These are phyloP conservation scores for Schoenoplectus tabernaemontani DNA, from an alignment of 202 grass and related monocot species.

Conservation along the genomic window DNA sequence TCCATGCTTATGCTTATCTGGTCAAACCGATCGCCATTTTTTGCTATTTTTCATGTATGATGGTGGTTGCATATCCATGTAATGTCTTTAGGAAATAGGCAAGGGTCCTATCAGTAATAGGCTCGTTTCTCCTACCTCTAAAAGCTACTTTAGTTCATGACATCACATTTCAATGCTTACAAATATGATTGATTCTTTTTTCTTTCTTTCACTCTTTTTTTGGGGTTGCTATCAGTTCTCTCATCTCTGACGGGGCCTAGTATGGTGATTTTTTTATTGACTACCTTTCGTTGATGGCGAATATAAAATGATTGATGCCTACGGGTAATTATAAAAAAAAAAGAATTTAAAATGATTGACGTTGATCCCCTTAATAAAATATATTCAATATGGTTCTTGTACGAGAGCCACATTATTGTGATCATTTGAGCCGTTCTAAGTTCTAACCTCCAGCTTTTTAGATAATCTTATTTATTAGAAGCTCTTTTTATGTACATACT, in stretches of 20 bases:
- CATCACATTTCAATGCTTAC: slow-evolving; percentile 15
- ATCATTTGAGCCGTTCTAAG: not conserved
- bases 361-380: not conserved
- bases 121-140: slow-evolving; percentile 41
- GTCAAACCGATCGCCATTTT: not conserved
- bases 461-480: slow-evolving; percentile 14
- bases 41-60: not conserved
- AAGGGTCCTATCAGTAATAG: slow-evolving; percentile 37
- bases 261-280: not conserved
- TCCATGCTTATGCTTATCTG: slow-evolving; percentile 6
- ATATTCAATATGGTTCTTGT: not conserved
- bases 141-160: slow-evolving; percentile 3
- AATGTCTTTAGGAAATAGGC: slow-evolving; percentile 28
- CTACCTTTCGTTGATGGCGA: not conserved
- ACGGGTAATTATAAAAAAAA: too few relatives aligned
- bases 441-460: not conserved
- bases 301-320: slow-evolving; percentile 18
- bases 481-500: not conserved
- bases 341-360: too few relatives aligned
- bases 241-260: not conserved
- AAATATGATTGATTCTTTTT: slow-evolving; percentile 1
- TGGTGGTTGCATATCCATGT: slow-evolving; percentile 17
- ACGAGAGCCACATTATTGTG: slow-evolving; percentile 3
- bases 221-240: not conserved
- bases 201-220: not conserved